Conservation (phyloP, 495 filamentous ascomycete species). For the Cetradonia linearis region DNA sequence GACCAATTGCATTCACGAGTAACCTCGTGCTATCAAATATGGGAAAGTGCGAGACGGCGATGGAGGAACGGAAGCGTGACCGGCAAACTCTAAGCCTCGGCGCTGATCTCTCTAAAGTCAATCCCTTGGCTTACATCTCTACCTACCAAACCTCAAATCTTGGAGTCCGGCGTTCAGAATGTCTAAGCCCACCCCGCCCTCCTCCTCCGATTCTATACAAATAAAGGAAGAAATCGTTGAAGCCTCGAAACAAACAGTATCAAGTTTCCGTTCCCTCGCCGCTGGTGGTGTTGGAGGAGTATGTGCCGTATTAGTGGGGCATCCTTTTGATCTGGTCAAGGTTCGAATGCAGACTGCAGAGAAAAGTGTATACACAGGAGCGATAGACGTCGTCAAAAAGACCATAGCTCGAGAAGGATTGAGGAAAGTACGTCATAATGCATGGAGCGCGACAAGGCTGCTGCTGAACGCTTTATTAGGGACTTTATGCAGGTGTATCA, state of each 20-base stretch:
- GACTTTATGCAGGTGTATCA: slow-evolving; percentile 92
- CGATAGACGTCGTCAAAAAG: slow-evolving; percentile 84
- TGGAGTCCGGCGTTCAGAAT: slow-evolving; percentile 1
- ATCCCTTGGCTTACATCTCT: neutral
- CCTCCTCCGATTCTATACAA: slow-evolving; percentile 18
- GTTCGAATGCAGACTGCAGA: slow-evolving; percentile 94
- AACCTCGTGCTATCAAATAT: neutral
- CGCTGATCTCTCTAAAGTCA: neutral
- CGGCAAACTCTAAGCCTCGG: slow-evolving; percentile 1
- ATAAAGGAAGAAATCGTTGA: slow-evolving; percentile 25
- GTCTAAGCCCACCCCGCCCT: slow-evolving; percentile 11
- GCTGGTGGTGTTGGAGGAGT: slow-evolving; percentile 91
- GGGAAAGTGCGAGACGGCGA: neutral
- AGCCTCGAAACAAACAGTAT: slow-evolving; percentile 30
- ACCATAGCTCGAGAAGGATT: slow-evolving; percentile 81
- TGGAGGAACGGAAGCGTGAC: slow-evolving; percentile 6
- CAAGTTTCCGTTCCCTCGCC: slow-evolving; percentile 60
- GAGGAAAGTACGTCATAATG: slow-evolving; percentile 38
- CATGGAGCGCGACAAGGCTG: neutral
- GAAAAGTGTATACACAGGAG: slow-evolving; percentile 79
- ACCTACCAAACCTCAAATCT: neutral
- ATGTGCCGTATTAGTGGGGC: slow-evolving; percentile 85
- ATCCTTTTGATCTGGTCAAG: slow-evolving; percentile 96
- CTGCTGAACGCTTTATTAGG: slow-evolving; percentile 34
- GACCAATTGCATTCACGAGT: neutral